Base-by-base conservation (phyloP, 805 yeast genomes). In the Lachancea thermotolerans region DNA sequence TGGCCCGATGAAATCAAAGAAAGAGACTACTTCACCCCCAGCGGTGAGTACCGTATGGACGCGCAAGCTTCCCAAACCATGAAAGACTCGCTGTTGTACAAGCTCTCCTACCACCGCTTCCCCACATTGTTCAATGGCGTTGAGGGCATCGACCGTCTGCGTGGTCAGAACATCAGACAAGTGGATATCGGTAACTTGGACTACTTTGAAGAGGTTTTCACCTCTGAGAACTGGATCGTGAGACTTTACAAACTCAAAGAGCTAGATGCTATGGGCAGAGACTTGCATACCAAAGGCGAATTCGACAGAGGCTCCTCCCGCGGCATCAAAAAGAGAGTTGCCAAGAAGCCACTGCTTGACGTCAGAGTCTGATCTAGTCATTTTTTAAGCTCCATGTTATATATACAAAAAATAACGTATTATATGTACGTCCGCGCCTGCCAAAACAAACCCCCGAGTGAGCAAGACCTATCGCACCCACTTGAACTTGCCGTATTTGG, bases 1-100 rank as follows among this genome's bases (percentile, higher is more conserved):
- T 93, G 99, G 99, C 99, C 99, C 1, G 97, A 93, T n/a, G 98
- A 93, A 62, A 81, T 93, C 48, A 76, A 73, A 54, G 99, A 93
- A 69, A 73, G 93, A 51, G 77, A 81, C 53, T 93, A 71, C 69
- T 93, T 90, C 75, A 85, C 90, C 17, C 78, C 78, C 4, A 69
- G 78, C 45, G 97, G 98, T 50, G 96, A 89, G 65, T 93, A 88
- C 65, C 80, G 81, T 58, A 83, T 93, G 44, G 98, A 93, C 64
- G 79, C 75, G 46, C 69, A 69, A 30, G 98, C 98, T 12, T 70
- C 96, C 2, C 71, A 78, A 25, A 75, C 96, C 28, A 91, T 95
- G 97, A 80, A 77, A 60, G 75, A 91, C 60, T 85, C 95, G 14
- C 70, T 93, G 67, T 78, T 93, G 89, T 95, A 95, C 76, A 93